Base-by-base conservation (phyloP, 2,329 filamentous ascomycete genomes). In the Trichoderma sp. region DNA sequence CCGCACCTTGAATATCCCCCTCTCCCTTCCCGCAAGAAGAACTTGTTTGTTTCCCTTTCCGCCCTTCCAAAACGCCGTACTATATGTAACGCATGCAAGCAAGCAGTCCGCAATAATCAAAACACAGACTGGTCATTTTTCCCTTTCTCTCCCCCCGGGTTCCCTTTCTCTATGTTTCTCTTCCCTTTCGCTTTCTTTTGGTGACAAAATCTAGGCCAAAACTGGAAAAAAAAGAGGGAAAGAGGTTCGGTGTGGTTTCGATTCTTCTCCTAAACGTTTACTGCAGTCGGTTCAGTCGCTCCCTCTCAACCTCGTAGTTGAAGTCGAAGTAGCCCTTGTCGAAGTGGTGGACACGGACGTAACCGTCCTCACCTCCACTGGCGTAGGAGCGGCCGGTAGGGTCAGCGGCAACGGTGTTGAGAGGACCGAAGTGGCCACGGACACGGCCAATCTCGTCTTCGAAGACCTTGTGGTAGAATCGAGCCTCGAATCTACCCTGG, bases 391-490 rank as follows among this genome's bases (percentile, higher is more conserved):
- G 94, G 76, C 95, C 95, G 69, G 90, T 90, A 34, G 95, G 95
- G 81, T 97, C 92, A 68, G 92, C 92, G 58, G 95, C 94, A 74
- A 99, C 93, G 71, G 95, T 97, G 86, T 99, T 97, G 78, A 97
- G 86, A 73, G 92, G 95, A 78, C 95, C 95, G 82, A 99, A 99
- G 82, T 99, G 95, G 71, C 95, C 95, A 78, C 93, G 89, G 72
- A 99, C 95, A 85, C 95, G 91, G 74, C 95, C 95, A 76, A 98
- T 94, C 85, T 99, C 95, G 81, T 99, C 94, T 82, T 97, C 93
- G 80, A 99, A 98, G 80, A 99, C 91, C 87, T 97, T 98, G 90
- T 99, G 95, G 87, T 97, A 99, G 87, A 99, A 99, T 73, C 95
- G 90, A 53, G 95, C 95, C 83, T 99, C 95, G 85, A 99, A 99